phyloP scores from a whole-genome alignment of 73 alveolate species.

The Paramecium tetraurelia region DNA sequence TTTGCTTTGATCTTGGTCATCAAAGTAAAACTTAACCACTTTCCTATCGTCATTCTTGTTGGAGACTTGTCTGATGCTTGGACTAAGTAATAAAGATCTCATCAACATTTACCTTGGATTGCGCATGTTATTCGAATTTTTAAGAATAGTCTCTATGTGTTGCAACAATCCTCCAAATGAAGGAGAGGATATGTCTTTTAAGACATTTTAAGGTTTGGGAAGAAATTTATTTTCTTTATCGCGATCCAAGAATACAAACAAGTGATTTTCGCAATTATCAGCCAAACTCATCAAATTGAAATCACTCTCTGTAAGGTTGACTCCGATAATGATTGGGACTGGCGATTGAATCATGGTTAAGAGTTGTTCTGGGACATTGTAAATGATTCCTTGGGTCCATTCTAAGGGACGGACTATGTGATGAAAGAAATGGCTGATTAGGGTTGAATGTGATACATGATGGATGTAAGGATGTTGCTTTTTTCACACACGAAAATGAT shows the following conservation, averaged over 20 bases:
- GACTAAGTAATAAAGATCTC: background rate
- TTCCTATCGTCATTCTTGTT: background rate
- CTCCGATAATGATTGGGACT: constrained; percentile 58
- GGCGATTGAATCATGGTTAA: constrained; percentile 55
- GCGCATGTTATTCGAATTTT: background rate
- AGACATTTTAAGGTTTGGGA: background rate
- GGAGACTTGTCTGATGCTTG: background rate
- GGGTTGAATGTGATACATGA: background rate
- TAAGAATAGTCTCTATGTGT: background rate
- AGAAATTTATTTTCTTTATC: constrained; percentile 6
- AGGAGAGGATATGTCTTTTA: background rate
- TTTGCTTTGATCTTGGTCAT: constrained; percentile 25
- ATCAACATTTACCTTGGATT: constrained; percentile 10
- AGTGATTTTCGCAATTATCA: background rate
- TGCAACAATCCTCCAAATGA: background rate
- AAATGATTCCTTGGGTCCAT: constrained; percentile 56
- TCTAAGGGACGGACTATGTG: constrained; percentile 27
- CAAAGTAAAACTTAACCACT: background rate
- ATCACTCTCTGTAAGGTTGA: constrained; percentile 12
- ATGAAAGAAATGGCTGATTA: constrained; percentile 49
- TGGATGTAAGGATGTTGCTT: background rate
- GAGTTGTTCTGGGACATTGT: constrained; percentile 46
- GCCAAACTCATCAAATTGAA: background rate
- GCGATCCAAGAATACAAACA: constrained; percentile 45
- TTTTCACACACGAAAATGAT: constrained; percentile 30